A percentile compares a stretch with the other conserved stretches of the same genome.
Evolutionary conservation across 352 stramenopile species (phyloP).

Genomic region (Phytophthora pisi): DNA sequence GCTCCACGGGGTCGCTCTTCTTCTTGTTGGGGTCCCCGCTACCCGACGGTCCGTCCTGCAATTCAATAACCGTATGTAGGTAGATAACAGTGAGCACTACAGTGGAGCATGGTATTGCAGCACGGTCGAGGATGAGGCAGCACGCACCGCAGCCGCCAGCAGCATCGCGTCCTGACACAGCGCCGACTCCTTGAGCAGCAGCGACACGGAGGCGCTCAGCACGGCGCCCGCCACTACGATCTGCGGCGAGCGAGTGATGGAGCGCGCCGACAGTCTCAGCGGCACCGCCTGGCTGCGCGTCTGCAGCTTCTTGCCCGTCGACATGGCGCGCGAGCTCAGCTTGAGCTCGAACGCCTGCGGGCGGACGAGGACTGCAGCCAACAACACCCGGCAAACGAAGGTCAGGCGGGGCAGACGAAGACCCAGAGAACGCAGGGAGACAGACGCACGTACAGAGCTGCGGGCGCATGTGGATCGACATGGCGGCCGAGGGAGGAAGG

Average conservation of each 20-base stretch:
- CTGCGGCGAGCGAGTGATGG: constrained; percentile 27
- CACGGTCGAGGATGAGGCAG: too few species aligned
- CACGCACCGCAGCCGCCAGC: constrained; percentile 35
- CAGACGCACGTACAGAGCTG: constrained; percentile 50
- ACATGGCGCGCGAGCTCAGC: constrained; percentile 27
- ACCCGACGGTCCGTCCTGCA: constrained; percentile 40
- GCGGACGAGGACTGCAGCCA: constrained; percentile 46
- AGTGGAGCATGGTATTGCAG: neutral
- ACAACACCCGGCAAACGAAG: neutral
- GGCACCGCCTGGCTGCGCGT: constrained; percentile 36
- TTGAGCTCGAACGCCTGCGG: constrained; percentile 43
- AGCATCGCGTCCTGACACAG: constrained; percentile 59
- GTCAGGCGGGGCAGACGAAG: neutral
- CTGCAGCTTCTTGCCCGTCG: constrained; percentile 37
- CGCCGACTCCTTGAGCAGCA: constrained; percentile 45
- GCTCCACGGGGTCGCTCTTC: constrained; percentile 57
- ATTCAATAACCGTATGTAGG: constrained; percentile 1
- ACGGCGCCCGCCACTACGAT: constrained; percentile 51
- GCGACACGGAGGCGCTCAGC: constrained; percentile 51
- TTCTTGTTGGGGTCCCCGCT: constrained; percentile 43
- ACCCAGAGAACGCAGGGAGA: neutral
- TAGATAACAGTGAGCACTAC: neutral
- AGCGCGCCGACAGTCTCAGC: constrained; percentile 32
- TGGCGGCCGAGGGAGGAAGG: constrained; percentile 1
- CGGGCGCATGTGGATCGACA: constrained; percentile 57